Base-by-base conservation (phyloP, 306 rosid genomes). In the Acacia confusa region DNA sequence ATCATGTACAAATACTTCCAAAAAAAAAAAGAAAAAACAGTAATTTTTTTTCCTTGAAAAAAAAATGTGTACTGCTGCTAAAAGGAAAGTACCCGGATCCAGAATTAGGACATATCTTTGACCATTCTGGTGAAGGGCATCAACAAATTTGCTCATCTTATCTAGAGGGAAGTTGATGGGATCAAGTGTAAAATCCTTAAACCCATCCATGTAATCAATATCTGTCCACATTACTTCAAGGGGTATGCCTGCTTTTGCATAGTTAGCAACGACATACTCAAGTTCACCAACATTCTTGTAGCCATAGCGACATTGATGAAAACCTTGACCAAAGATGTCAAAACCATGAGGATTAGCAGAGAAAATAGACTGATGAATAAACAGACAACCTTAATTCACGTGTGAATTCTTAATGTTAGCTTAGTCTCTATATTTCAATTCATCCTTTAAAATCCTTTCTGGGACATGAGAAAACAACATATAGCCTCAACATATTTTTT, bases 201-300 rank as follows among this genome's bases (percentile, higher is more conserved):
- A 91, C 19, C 79, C 94, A 84, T 92, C 97, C 98, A 92, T 95
- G 88, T 91, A 92, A 85, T 95, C 97, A 81, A 95, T 92, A 79
- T 95, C 97, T 14, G 98, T 92, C 97, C 97, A 94, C 83, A 92
- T 88, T 38, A 90, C 97, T 92, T 94, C 98, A 14, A 95, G 97
- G 61, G 97, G 98, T 82, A 95, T 92, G 1, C 38, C 14, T 12
- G 94, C 90, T 79, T 91, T 89, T 68, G 92, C 82, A 79, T 95
- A 95, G 78, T 89, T 89, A 63, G 91, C 84, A 73, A 91, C 95
- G 81, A 95, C 97, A 3, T 67, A 83, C 78, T 89, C 79, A 34
- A 95, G 0, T 44, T 92, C 97, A 4, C 76, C 77, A 72, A 95
- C 91, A 82, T 90, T 74, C 87, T 92, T 88, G 88, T 95, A 92